Evolutionary conservation across 2,329 filamentous ascomycete genomes (phyloP).

Genomic region (Hawksworthiomyces lignivorus): DNA sequence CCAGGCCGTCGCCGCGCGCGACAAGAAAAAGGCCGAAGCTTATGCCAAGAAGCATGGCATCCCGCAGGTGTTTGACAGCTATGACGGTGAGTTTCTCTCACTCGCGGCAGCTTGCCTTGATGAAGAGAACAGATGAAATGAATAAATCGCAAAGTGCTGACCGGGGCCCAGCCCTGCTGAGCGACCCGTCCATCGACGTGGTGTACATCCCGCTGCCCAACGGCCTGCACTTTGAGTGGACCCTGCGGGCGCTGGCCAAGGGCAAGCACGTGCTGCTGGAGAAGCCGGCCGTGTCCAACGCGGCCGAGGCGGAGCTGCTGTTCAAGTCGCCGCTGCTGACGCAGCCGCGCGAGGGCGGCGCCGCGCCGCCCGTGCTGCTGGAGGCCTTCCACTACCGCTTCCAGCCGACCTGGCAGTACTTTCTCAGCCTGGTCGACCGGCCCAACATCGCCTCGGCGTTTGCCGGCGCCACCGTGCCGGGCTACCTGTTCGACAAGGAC

Average conservation of each 20-base stretch:
- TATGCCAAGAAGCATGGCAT: slow-evolving; percentile 46
- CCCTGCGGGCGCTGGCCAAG: slow-evolving; percentile 36
- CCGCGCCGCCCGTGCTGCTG: slow-evolving; percentile 33
- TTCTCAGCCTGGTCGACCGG: slow-evolving; percentile 31
- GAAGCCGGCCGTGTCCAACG: slow-evolving; percentile 42
- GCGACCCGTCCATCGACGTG: slow-evolving; percentile 34
- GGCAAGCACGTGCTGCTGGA: slow-evolving; percentile 50
- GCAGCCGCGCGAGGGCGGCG: slow-evolving; percentile 18
- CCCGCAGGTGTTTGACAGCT: slow-evolving; percentile 38
- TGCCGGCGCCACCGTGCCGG: slow-evolving; percentile 23
- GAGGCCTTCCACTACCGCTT: slow-evolving; percentile 48
- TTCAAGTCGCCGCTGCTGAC: slow-evolving; percentile 31
- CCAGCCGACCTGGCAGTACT: slow-evolving; percentile 38
- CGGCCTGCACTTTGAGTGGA: slow-evolving; percentile 37
- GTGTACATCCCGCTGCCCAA: slow-evolving; percentile 45
- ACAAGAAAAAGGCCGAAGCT: slow-evolving; percentile 35
- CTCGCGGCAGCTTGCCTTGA: neutral
- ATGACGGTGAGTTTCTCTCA: slow-evolving; percentile 33
- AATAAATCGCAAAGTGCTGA: too few species aligned
- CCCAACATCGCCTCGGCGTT: slow-evolving; percentile 29
- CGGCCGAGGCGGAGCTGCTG: slow-evolving; percentile 34
- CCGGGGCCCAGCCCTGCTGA: slow-evolving; percentile 6
- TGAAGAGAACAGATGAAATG: too few species aligned
- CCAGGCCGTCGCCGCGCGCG: slow-evolving; percentile 43
- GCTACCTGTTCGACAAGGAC: slow-evolving; percentile 23